Conservation (phyloP, 2,329 filamentous ascomycete species). For the Phaeosphaeria sp. region DNA sequence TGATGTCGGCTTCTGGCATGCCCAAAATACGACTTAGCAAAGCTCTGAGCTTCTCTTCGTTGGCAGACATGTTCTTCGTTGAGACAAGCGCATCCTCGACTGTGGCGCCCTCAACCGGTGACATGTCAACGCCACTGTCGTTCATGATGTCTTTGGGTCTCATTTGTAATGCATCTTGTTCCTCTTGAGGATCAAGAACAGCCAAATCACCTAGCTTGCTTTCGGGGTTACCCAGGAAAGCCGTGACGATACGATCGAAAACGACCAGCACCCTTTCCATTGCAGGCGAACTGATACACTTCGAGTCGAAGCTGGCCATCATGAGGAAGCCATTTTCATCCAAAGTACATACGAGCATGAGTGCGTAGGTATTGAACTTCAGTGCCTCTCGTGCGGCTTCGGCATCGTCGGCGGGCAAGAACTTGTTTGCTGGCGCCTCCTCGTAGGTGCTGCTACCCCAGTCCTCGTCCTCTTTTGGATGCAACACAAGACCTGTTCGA, state of each 20-base stretch:
- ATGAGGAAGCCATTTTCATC: constrained; percentile 63
- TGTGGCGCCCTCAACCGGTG: constrained; percentile 11
- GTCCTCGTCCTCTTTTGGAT: constrained; percentile 43
- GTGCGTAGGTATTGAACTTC: constrained; percentile 64
- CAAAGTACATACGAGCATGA: constrained; percentile 71
- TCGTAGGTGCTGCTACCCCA: constrained; percentile 21
- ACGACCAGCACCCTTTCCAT: constrained; percentile 63
- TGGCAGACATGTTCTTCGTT: constrained; percentile 25
- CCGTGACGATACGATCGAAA: constrained; percentile 59
- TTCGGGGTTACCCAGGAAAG: constrained; percentile 55
- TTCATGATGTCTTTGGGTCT: constrained; percentile 28
- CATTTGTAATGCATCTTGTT: constrained; percentile 33
- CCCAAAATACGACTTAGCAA: constrained; percentile 38
- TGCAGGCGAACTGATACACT: constrained; percentile 59
- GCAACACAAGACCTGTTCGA: constrained; percentile 46
- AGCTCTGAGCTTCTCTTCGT: constrained; percentile 31
- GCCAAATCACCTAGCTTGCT: constrained; percentile 38
- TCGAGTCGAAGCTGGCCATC: constrained; percentile 71
- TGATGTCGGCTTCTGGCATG: constrained; percentile 43
- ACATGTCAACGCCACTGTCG: constrained; percentile 28
- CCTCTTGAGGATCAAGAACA: constrained; percentile 36
- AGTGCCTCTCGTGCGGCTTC: constrained; percentile 67
- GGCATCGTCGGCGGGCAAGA: constrained; percentile 63
- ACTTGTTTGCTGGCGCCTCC: constrained; percentile 56
- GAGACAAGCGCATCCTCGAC: not conserved